Conservation (phyloP, 1,284 basidiomycete species). For the Leccinum ponderosum region DNA sequence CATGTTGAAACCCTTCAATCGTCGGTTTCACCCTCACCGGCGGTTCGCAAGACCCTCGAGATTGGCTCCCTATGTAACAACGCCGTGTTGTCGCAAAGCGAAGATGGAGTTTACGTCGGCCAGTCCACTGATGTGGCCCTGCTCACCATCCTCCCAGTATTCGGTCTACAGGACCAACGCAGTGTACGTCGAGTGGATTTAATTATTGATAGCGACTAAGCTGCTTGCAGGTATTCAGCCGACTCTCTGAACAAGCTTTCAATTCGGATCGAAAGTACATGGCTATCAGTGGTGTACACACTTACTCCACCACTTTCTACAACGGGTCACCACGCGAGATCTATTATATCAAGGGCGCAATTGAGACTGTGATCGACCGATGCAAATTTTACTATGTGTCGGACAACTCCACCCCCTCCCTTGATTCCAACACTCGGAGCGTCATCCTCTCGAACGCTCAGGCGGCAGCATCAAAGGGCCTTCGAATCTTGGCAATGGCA, state of each 20-base stretch:
- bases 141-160: slow-evolving; percentile 76
- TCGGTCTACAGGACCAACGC: slow-evolving; percentile 73
- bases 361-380: slow-evolving; percentile 82
- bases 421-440: slow-evolving; percentile 68
- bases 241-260: slow-evolving; percentile 84
- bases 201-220: slow-evolving; percentile 5
- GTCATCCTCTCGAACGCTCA: slow-evolving; percentile 73
- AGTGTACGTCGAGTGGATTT: slow-evolving; percentile 45
- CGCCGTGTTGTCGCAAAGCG: slow-evolving; percentile 62
- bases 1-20: slow-evolving; percentile 53
- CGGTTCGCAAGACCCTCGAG: slow-evolving; percentile 62
- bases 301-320: slow-evolving; percentile 32
- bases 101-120: slow-evolving; percentile 78
- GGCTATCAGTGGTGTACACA: slow-evolving; percentile 78
- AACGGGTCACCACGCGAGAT: slow-evolving; percentile 59
- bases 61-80: slow-evolving; percentile 77
- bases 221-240: slow-evolving; percentile 61
- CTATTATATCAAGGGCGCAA: slow-evolving; percentile 92
- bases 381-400: slow-evolving; percentile 89
- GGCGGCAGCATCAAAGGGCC: slow-evolving; percentile 70
- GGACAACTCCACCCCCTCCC: slow-evolving; percentile 77
- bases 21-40: slow-evolving; percentile 43
- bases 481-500: slow-evolving; percentile 90
- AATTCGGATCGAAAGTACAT: slow-evolving; percentile 93
- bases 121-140: slow-evolving; percentile 95